Conservation (phyloP, 768 basidiomycete genomes). For the Pleurotus eryngii region DNA sequence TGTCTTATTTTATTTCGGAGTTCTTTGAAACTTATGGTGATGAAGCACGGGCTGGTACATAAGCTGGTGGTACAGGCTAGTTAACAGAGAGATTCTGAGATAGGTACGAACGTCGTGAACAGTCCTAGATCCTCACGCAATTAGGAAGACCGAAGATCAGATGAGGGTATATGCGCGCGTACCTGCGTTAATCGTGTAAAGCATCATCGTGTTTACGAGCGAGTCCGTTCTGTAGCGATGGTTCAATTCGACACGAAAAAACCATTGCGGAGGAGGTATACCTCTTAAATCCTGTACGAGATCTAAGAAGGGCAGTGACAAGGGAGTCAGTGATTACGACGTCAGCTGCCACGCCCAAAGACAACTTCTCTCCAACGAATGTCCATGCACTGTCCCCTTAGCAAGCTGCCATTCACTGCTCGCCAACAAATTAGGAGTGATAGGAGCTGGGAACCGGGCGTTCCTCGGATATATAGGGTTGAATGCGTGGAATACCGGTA, state of each 20-base stretch:
- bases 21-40: constrained; percentile 24
- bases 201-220: constrained; percentile 37
- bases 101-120: background rate
- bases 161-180: background rate
- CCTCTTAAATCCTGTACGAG: constrained; percentile 32
- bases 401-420: too few relatives aligned
- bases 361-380: too few relatives aligned
- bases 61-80: background rate
- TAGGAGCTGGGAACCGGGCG: too few relatives aligned
- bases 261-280: constrained; percentile 9
- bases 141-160: background rate
- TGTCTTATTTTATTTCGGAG: background rate
- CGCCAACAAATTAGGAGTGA: too few relatives aligned
- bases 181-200: constrained; percentile 44
- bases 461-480: too few relatives aligned
- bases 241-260: background rate
- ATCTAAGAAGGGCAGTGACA: constrained; percentile 37
- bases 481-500: background rate
- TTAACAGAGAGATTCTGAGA: constrained; percentile 7
- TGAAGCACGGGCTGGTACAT: constrained; percentile 19
- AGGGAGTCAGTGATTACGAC: constrained; percentile 37
- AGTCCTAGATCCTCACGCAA: constrained; percentile 12
- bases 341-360: constrained; percentile 40
- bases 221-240: constrained; percentile 30
- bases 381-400: too few relatives aligned